Base-by-base conservation (phyloP, 1,139 yeast species). In the Taphrina sp. region DNA sequence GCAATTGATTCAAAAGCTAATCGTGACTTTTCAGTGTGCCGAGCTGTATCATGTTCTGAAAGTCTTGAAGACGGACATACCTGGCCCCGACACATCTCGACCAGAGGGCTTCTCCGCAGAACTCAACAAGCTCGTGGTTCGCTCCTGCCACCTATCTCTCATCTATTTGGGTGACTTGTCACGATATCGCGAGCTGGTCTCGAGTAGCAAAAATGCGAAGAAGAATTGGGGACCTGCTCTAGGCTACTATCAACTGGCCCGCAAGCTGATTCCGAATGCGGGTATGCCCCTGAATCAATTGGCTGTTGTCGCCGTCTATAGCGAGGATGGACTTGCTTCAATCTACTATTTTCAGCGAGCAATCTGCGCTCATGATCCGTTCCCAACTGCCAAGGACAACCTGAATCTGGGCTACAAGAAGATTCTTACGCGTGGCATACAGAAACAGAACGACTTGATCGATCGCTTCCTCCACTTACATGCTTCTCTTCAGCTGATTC, bases 281-380 rank as follows among this genome's bases (percentile, higher is more conserved):
- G 64, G 64, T 3, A 37, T 53, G n/a, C 62, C 65, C 12, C 53
- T 56, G 38, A 63, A 63, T 39, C 65, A 63, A 41, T 44, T 63
- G 10, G 65, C 64, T 3, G 63, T 63, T 24, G 43, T 63, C 1
- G 52, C 62, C 8, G 41, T 59, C 5, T 31, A 52, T n/a, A 55
- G 57, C 7, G 54, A 58, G 34, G 55, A 58, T 14, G 56, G 56
- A 5, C 57, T 63, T 7, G 44, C 57, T 7, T 45, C 64, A 23
- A 56, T 60, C 17, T 62, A 61, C 39, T 61, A 53, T 41, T 63
- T 63, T 35, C 51, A 46, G 41, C 53, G 65, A 8, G 63, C 64
- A 1, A 49, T 60, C 19, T 56, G 61, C 36, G 62, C 59, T 17
- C 37, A 17, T 3, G 55, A 57, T 14, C 58, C 60, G n/a, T 63